Base-by-base conservation (phyloP, 768 basidiomycete species). In the Filobasidium floriforme region DNA sequence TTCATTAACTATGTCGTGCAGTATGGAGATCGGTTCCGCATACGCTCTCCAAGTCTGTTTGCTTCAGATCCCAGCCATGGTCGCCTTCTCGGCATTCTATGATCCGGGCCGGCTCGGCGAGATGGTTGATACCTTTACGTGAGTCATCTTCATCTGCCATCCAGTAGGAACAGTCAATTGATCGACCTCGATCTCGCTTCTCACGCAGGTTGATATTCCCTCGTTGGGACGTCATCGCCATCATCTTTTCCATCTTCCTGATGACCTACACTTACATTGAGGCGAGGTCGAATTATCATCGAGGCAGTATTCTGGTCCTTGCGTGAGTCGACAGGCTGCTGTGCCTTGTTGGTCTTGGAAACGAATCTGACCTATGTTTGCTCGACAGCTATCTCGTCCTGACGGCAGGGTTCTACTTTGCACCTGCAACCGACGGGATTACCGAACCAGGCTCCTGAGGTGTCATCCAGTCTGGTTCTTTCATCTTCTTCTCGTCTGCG, bases 211-310 rank as follows among this genome's bases (percentile, higher is more conserved):
- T 99, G 63, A 92, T 98, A 66, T 96, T 99, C 84, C 96, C 96
- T 0, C 86, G 92, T 70, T 99, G 94, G 94, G 96, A 99, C 75
- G 91, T 92, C 59, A 86, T 98, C 71, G 88, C 87, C 29, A 88
- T 98, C 74, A 89, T 98, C 71, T 84, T 99, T 54, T 90, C 92
- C 0, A 92, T 99, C 81, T 99, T 98, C 83, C 80, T 98, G 69
- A 85, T 99, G 83, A 98, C 96, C 0, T 99, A 99, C 78, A 94
- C 92, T 4, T 98, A 96, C 77, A 96, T 98, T 73, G 96, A 99
- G 80, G 92, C 92, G n/a, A 92, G 88, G 81, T 89, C 89, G 72
- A 98, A 98, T 80, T 99, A 99, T 77, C 92, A 97, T 76, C 86
- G 96, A 71, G 96, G 96, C 57, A 92, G 89, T 71, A 96, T 96